These are phyloP conservation scores for Ceratobasidium sp. DNA, from an alignment of 1,284 basidiomycete genomes.

Conservation along the genomic window DNA sequence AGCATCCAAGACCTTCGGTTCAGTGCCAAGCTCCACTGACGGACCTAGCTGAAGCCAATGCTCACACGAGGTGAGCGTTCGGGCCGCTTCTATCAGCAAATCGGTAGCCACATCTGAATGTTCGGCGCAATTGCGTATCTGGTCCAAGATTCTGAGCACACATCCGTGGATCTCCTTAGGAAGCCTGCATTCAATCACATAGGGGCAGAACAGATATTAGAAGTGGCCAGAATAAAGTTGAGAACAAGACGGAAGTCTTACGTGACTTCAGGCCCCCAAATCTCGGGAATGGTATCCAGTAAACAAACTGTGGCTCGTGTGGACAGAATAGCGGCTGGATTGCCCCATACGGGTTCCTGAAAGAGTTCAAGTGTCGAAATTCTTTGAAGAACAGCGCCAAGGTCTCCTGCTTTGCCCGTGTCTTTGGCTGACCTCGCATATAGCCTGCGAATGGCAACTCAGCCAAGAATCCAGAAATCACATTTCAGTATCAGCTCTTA, in stretches of 20 bases:
- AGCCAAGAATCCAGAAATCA: slow-evolving; percentile 3
- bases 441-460: slow-evolving; percentile 5
- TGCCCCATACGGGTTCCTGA: slow-evolving; percentile 6
- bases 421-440: slow-evolving; percentile 32
- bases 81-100: slow-evolving; percentile 33
- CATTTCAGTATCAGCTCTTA: background rate
- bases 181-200: slow-evolving; percentile 15
- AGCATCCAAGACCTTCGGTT: background rate
- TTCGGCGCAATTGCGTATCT: slow-evolving; percentile 29
- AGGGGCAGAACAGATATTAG: slow-evolving; percentile 7
- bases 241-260: slow-evolving; percentile 28
- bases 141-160: slow-evolving; percentile 20
- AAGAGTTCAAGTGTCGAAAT: slow-evolving; percentile 10
- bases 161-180: slow-evolving; percentile 16
- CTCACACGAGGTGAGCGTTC: slow-evolving; percentile 28
- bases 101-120: slow-evolving; percentile 16
- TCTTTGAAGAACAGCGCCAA: slow-evolving; percentile 17
- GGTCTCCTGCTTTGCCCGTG: background rate
- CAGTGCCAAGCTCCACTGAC: background rate
- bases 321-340: slow-evolving; percentile 2
- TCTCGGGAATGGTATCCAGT: slow-evolving; percentile 21
- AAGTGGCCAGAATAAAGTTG: background rate
- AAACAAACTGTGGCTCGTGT: slow-evolving; percentile 7
- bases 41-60: slow-evolving; percentile 31
- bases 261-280: slow-evolving; percentile 22